Evolutionary conservation across 2,329 filamentous ascomycete species (phyloP), one percentile per base, ranked within the genome.

Genomic region (Sporothrix brasiliensis): DNA sequence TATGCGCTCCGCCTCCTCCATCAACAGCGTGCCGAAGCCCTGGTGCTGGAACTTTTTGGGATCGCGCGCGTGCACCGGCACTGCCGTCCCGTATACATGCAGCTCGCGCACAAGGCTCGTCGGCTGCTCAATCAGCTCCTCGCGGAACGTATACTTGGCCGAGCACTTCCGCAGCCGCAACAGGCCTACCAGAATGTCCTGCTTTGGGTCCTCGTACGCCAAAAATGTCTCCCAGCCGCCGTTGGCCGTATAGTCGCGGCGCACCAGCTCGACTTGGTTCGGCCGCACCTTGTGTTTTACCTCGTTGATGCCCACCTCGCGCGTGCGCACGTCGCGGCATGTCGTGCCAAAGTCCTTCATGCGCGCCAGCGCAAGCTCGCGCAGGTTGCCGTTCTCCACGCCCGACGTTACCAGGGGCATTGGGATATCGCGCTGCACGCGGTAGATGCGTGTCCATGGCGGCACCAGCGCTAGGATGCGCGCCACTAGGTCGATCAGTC

Each of bases 301-400:
- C 82, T 99, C 95, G 79, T 99, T 99, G 81, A 99, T 94, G 71
- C 95, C 95, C 30, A 99, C 95, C 81, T 99, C 95, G 72, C 95
- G 89, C 1, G 95, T 99, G 16, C 95, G 90, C 30, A 99, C 95
- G 77, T 99, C 95, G 74, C 96, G 92, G 79, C 96, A 99, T 0
- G 92, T 93, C 0, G 95, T 99, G 66, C 96, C 96, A 75, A 99
- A 98, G 79, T 99, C 95, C 80, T 97, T 97, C 96, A 99, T 99
- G 27, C 95, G 87, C n/a, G 94, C 93, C 69, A 99, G 83, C 0
- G 95, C 94, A 65, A 99, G 84, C 80, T 99, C 95, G 73, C 95
- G 89, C 52, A 99, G 83, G 78, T 99, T 99, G 72, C 95, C 95
- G 76, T 99, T 99, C 81, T 99, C 95, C 0, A 99, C 95, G 53